Conservation (phyloP, 139 green algal genomes). For the Microglena sp. region DNA sequence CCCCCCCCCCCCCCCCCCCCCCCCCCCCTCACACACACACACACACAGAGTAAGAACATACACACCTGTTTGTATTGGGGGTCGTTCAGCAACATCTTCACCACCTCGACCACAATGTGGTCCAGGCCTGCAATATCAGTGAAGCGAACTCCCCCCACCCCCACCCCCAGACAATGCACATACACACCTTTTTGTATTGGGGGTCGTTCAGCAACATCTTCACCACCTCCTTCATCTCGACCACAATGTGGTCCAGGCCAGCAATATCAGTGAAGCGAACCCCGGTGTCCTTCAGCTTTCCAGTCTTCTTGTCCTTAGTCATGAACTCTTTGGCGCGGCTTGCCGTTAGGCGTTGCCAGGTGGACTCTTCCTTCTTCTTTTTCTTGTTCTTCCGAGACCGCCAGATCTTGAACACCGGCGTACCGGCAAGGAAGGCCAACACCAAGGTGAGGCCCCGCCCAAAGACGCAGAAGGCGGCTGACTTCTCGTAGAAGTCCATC, state of each 20-base stretch:
- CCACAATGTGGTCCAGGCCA: conserved; percentile 32
- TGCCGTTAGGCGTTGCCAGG: conserved; percentile 39
- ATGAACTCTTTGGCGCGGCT: conserved; percentile 33
- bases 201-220: conserved; percentile 45
- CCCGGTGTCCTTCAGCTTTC: conserved; percentile 43
- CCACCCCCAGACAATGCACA: too few relatives aligned
- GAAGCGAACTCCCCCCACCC: conserved; percentile 47
- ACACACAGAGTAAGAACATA: too few relatives aligned
- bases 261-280: conserved; percentile 51
- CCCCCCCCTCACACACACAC: too few relatives aligned
- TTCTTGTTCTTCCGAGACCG: conserved; percentile 24
- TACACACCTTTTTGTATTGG: conserved; percentile 34
- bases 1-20: too few relatives aligned
- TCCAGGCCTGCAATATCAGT: conserved; percentile 40
- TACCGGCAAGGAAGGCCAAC: conserved; percentile 1
- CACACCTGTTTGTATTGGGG: too few relatives aligned
- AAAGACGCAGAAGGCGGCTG: conserved; percentile 19
- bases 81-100: conserved; percentile 42
- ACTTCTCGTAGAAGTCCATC: conserved; percentile 37
- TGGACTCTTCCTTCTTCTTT: conserved; percentile 27
- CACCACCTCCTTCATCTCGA: conserved; percentile 51
- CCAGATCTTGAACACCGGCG: conserved; percentile 11
- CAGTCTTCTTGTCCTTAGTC: conserved; percentile 36
- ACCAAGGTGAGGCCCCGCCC: conserved; percentile 4
- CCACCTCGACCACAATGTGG: conserved; percentile 38